Evolutionary conservation across 2,329 filamentous ascomycete genomes (phyloP), one percentile per base, ranked within the genome.

Genomic region (Aspergillus sp.): DNA sequence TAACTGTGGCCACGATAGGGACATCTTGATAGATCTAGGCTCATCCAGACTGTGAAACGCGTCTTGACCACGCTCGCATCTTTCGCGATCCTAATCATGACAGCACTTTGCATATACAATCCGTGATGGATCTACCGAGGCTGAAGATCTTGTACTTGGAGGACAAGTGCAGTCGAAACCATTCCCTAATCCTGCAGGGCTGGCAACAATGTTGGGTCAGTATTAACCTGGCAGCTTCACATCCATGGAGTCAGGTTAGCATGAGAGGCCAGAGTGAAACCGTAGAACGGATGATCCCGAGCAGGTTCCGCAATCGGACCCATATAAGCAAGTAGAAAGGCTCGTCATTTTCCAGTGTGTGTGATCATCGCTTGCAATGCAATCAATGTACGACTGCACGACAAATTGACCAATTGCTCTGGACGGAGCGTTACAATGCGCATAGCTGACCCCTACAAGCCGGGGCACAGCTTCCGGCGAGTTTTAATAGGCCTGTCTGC

Each of bases 91-190:
- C 29, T 5, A 53, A 20, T 2, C 41, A 35, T 1, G 45, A 38
- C 5, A 40, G 35, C 2, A 47, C 25, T 16, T 54, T 53, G 35
- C 49, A 50, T 13, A 53, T 8, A 54, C 31, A 17, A 53, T 52
- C 8, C 44, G 41, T 6, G 28, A 28, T 7, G 47, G 47, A 24
- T 51, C 42, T 3, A 54, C 37, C 5, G 12, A 54, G 42, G 3
- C 30, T 25, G 12, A 39, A 31, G 6, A 54, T 43, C 28, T 53
- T 51, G 26, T 43, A 40, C 4, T 40, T 36, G 0, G 51, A 54
- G 2, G 52, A n/a, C n/a, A n/a, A n/a, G n/a, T 49, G 30, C 52
- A 55, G 28, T 54, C 52, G 13, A 55, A 55, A 4, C 43, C 39
- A 8, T 39, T 38, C 5, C 47, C 48, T 4, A 50, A 32, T 2